Percentiles rank a stretch among this genome's conserved stretches.
phyloP scores from a whole-genome alignment of 1,139 yeast genomes.

The Nadsonia commutata region DNA sequence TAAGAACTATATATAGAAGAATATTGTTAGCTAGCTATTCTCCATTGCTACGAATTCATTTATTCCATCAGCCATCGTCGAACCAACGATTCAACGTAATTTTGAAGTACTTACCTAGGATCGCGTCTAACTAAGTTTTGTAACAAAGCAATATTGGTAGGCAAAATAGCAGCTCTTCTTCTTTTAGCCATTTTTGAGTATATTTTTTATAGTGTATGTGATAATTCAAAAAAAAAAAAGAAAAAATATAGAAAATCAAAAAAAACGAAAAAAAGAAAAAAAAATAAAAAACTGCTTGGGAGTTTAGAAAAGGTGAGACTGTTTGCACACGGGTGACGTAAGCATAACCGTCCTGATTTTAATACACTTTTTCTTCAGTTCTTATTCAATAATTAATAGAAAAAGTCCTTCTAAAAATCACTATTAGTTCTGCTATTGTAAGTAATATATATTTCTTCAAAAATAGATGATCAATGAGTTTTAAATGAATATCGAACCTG shows the following conservation, averaged over 20 bases:
- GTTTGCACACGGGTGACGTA: no score
- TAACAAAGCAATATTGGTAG: conserved; percentile 76
- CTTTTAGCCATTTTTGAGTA: conserved; percentile 63
- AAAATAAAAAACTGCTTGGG: neutral
- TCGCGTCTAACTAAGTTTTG: conserved; percentile 90
- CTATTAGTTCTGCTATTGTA: no score
- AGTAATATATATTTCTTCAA: no score
- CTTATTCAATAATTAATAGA: no score
- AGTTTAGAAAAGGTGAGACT: neutral
- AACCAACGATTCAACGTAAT: neutral
- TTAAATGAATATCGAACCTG: no score
- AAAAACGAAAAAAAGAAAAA: neutral
- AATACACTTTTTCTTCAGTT: no score
- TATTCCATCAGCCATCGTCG: no score
- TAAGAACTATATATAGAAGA: conserved; percentile 41
- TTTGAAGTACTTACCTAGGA: no score
- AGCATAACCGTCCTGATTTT: no score
- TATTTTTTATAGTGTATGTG: neutral
- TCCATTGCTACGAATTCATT: no score
- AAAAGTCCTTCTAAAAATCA: no score
- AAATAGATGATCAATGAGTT: no score
- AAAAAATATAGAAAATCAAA: neutral
- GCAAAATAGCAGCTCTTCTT: conserved; percentile 83
- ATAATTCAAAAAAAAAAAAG: conserved; percentile 2
- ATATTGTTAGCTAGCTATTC: neutral